Conservation (phyloP, 352 stramenopile species). For the Phytopythium sindhum region DNA sequence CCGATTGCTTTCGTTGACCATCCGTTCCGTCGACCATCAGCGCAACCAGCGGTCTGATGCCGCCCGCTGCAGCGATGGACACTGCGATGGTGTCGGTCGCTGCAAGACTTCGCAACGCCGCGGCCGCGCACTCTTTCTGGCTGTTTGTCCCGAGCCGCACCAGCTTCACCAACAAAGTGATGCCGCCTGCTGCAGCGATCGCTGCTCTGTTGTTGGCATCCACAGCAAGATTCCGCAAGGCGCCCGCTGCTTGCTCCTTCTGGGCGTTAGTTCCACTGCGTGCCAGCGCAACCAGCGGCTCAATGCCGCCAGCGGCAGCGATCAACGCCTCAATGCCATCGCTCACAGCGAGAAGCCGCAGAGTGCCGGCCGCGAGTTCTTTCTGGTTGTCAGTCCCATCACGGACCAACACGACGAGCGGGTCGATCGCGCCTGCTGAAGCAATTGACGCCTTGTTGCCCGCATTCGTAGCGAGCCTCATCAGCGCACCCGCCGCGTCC, state of each 20-base stretch:
- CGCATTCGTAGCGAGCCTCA: not conserved
- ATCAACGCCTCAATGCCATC: not conserved
- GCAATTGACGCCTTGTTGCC: not conserved
- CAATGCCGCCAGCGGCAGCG: not conserved
- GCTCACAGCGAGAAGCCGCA: not conserved
- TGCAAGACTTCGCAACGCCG: not conserved
- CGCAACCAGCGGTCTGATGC: not conserved
- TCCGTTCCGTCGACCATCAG: not conserved
- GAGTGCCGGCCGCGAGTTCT: not conserved
- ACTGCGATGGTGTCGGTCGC: not conserved
- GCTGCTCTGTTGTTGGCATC: not conserved
- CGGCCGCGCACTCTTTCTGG: not conserved
- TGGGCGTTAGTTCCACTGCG: not conserved
- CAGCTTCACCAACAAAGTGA: not conserved
- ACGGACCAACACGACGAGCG: not conserved
- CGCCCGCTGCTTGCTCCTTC: slow-evolving; percentile 1
- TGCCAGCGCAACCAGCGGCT: not conserved
- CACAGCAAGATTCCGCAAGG: not conserved
- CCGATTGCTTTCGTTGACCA: not conserved
- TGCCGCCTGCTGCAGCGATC: not conserved
- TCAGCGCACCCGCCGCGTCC: not conserved
- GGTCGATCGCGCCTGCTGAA: not conserved
- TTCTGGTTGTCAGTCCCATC: not conserved
- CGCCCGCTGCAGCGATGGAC: not conserved
- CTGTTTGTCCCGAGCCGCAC: not conserved